A percentile compares a stretch with the other conserved stretches of the same genome.
These are phyloP conservation scores for Groenewaldozyma sp. DNA, from an alignment of 1,139 yeast species.

Conservation along the genomic window DNA sequence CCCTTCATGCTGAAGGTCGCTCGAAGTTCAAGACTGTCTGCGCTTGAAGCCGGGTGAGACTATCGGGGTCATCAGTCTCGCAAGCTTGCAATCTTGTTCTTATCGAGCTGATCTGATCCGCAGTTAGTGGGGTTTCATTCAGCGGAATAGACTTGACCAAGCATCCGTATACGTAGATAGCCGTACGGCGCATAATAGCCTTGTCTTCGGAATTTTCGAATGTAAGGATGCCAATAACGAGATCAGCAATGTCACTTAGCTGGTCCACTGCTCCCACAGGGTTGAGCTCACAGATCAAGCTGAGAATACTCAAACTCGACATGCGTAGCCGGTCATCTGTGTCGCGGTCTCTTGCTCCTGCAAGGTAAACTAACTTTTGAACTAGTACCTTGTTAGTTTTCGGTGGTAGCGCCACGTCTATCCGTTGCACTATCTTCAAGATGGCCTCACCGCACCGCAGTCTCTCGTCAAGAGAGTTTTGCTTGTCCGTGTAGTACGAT, in stretches of 20 bases:
- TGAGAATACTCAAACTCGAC: conserved; percentile 80
- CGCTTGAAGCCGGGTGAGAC: conserved; percentile 23
- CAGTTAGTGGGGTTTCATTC: conserved; percentile 26
- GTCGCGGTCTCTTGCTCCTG: conserved; percentile 19
- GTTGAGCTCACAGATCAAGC: conserved; percentile 49
- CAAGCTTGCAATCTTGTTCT: conserved; percentile 16
- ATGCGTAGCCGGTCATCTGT: conserved; percentile 58
- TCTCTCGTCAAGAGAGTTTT: conserved; percentile 47
- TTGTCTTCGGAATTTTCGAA: conserved; percentile 42
- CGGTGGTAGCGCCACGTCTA: conserved; percentile 43
- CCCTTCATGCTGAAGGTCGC: no score
- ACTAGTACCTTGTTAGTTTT: conserved; percentile 30
- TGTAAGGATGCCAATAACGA: conserved; percentile 64
- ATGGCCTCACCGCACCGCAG: conserved; percentile 77
- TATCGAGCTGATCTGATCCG: conserved; percentile 13
- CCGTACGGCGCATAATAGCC: conserved; percentile 61
- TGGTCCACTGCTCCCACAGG: conserved; percentile 44
- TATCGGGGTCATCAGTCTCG: conserved; percentile 20
- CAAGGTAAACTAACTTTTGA: conserved; percentile 31
- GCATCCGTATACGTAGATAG: conserved; percentile 61
- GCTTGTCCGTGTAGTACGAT: conserved; percentile 34
- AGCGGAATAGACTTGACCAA: conserved; percentile 22
- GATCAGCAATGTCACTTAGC: conserved; percentile 55
- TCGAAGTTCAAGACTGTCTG: conserved; percentile 9
- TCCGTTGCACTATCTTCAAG: conserved; percentile 44